Percentiles rank a stretch among this genome's conserved stretches.
phyloP scores from a whole-genome alignment of 495 filamentous ascomycete genomes.

The Tuber aestivum region DNA sequence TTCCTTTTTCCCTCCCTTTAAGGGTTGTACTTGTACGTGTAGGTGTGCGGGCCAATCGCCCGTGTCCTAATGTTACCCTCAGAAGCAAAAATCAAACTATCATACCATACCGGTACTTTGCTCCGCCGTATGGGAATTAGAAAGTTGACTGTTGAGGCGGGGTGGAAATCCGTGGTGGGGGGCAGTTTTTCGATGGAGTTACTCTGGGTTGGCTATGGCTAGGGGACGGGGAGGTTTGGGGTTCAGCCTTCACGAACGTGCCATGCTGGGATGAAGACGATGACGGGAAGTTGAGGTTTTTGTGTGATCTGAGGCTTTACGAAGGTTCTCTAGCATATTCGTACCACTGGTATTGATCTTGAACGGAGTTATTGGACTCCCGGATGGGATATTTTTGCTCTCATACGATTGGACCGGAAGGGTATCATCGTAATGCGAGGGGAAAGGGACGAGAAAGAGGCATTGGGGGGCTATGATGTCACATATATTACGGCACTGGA shows the following conservation, averaged over 20 bases:
- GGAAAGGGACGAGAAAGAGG: neutral
- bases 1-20: neutral
- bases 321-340: neutral
- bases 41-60: neutral
- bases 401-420: neutral
- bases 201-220: neutral
- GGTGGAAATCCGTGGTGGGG: neutral
- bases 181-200: neutral
- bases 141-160: neutral
- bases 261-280: neutral
- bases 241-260: neutral
- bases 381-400: neutral
- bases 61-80: neutral
- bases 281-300: neutral
- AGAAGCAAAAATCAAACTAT: neutral
- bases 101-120: neutral
- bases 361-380: neutral
- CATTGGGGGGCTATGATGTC: neutral
- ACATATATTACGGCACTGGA: neutral
- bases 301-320: neutral
- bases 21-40: neutral
- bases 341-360: neutral
- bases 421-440: neutral
- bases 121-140: neutral
- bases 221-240: neutral